Evolutionary conservation across 1,139 yeast species (phyloP).

Genomic region (Suhomyces atakaporum): DNA sequence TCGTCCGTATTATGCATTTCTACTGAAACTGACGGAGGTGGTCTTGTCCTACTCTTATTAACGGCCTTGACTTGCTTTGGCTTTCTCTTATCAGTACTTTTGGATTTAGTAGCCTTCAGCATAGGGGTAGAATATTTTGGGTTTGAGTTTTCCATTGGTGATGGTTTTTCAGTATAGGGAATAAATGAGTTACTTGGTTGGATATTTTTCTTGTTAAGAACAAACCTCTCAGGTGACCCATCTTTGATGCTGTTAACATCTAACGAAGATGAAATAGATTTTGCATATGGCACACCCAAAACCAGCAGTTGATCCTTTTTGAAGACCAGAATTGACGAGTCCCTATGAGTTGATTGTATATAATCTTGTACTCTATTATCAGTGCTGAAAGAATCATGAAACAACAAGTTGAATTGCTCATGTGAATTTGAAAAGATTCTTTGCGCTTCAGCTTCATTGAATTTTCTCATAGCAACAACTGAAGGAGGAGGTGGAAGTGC

Average conservation of each 20-base stretch:
- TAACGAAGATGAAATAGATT: slow-evolving; percentile 32
- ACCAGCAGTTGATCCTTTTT: slow-evolving; percentile 21
- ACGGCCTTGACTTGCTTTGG: background rate
- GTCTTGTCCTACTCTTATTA: slow-evolving; percentile 21
- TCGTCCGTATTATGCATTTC: slow-evolving; percentile 58
- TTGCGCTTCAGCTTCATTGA: slow-evolving; percentile 12
- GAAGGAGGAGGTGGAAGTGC: slow-evolving; percentile 38
- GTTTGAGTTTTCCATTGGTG: slow-evolving; percentile 3
- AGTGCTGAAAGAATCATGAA: slow-evolving; percentile 15
- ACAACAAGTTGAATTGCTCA: slow-evolving; percentile 9
- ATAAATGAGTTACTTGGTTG: slow-evolving; percentile 8
- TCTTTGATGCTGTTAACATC: slow-evolving; percentile 30
- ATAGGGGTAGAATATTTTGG: slow-evolving; percentile 6
- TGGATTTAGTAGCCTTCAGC: slow-evolving; percentile 3
- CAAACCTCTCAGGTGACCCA: slow-evolving; percentile 28
- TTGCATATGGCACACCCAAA: slow-evolving; percentile 13
- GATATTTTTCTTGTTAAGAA: slow-evolving; percentile 13
- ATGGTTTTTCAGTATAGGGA: slow-evolving; percentile 2
- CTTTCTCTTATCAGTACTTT: slow-evolving; percentile 5
- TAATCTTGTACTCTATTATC: slow-evolving; percentile 13
- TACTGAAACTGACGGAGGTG: slow-evolving; percentile 47
- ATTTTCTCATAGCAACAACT: slow-evolving; percentile 21
- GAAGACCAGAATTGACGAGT: slow-evolving; percentile 27
- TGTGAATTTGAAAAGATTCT: slow-evolving; percentile 6
- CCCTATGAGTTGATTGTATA: slow-evolving; percentile 12